phyloP scores from a whole-genome alignment of 2,329 filamentous ascomycete species.

The Pleurostoma richardsiae region DNA sequence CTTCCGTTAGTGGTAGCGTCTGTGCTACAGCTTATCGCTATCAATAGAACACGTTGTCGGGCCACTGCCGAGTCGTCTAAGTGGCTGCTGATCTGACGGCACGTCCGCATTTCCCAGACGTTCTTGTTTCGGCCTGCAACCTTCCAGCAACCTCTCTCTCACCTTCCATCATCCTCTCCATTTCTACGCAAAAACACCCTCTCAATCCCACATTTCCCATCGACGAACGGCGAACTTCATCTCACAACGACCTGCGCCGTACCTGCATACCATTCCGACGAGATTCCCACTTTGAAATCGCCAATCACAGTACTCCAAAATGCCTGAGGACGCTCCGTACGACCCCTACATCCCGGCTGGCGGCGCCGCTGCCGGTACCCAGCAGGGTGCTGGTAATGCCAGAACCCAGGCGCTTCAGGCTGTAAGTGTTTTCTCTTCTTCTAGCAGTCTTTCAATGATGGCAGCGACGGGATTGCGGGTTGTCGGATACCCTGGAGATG shows the following conservation, averaged over 20 bases:
- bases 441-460: slow-evolving; percentile 10
- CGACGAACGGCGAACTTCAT: too few relatives aligned
- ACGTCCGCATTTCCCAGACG: neutral
- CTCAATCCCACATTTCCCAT: too few relatives aligned
- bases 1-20: neutral
- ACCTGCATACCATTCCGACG: too few relatives aligned
- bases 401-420: slow-evolving; percentile 69
- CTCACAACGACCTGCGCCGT: too few relatives aligned
- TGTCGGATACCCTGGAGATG: slow-evolving; percentile 4
- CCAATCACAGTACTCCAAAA: slow-evolving; percentile 22
- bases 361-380: slow-evolving; percentile 38
- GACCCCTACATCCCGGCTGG: slow-evolving; percentile 84
- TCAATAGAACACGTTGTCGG: neutral
- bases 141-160: too few relatives aligned
- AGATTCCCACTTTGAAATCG: too few relatives aligned
- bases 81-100: neutral
- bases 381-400: slow-evolving; percentile 40
- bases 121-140: too few relatives aligned
- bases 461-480: slow-evolving; percentile 13
- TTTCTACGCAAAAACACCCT: too few relatives aligned
- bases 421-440: slow-evolving; percentile 53
- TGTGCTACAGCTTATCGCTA: neutral
- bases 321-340: slow-evolving; percentile 63
- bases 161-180: too few relatives aligned
- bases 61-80: neutral